phyloP scores from a whole-genome alignment of 768 basidiomycete genomes.

The Amanita exitialis region DNA sequence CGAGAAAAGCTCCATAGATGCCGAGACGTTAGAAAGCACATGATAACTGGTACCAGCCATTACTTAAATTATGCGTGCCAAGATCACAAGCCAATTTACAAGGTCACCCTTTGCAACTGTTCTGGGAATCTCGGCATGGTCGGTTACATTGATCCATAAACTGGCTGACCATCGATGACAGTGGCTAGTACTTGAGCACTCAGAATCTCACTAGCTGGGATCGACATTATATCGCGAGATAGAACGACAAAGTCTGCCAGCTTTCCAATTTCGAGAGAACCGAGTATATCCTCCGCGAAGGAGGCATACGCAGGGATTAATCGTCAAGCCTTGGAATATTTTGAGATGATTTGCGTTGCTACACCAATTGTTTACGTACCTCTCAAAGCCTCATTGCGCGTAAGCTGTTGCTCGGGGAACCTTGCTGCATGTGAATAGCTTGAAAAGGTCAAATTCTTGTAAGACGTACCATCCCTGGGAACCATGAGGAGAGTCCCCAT shows the following conservation, averaged over 20 bases:
- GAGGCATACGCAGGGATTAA: conserved; percentile 83
- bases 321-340: conserved; percentile 59
- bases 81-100: neutral
- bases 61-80: neutral
- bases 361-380: conserved; percentile 23
- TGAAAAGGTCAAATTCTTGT: neutral
- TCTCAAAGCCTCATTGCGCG: conserved; percentile 66
- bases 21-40: neutral
- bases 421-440: conserved; percentile 22
- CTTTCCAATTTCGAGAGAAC: conserved; percentile 73
- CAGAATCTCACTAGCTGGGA: conserved; percentile 50
- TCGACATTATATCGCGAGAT: conserved; percentile 70
- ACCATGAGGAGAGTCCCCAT: conserved; percentile 75
- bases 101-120: neutral
- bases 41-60: neutral
- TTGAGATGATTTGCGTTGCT: neutral
- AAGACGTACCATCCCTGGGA: conserved; percentile 64
- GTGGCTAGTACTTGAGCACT: conserved; percentile 62
- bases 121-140: neutral
- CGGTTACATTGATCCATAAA: conserved; percentile 24
- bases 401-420: conserved; percentile 77
- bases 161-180: conserved; percentile 60
- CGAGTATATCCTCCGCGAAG: conserved; percentile 62
- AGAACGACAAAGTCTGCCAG: conserved; percentile 81
- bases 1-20: conserved; percentile 22